Evolutionary conservation across 2,329 filamentous ascomycete genomes (phyloP).

Genomic region (Arthrobotrys sinensis): DNA sequence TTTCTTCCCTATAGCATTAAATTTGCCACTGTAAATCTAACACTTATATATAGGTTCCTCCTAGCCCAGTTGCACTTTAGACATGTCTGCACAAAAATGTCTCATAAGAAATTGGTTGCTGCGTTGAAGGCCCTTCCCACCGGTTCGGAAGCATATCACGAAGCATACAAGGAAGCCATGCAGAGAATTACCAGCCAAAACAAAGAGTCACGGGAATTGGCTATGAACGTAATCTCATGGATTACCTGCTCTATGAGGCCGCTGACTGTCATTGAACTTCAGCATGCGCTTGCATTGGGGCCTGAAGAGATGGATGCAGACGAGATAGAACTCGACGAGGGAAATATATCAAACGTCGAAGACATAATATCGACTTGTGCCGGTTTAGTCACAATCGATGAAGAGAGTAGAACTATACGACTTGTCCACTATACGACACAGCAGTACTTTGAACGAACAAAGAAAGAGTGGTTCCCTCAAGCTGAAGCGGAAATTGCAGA

Average conservation of each 20-base stretch:
- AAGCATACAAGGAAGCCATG: slow-evolving; percentile 32
- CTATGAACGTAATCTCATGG: slow-evolving; percentile 1
- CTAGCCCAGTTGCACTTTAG: neutral
- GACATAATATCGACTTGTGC: slow-evolving; percentile 61
- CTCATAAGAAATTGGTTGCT: neutral
- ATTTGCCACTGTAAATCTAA: neutral
- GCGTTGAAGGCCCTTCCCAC: neutral
- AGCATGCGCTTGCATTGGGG: slow-evolving; percentile 25
- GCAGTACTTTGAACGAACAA: slow-evolving; percentile 63
- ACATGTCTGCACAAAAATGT: neutral
- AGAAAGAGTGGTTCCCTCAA: neutral
- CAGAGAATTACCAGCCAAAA: slow-evolving; percentile 64
- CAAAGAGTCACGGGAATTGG: slow-evolving; percentile 54
- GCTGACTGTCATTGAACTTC: slow-evolving; percentile 7
- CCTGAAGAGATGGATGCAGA: neutral
- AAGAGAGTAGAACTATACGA: slow-evolving; percentile 62
- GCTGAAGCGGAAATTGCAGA: neutral
- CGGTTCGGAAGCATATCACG: neutral
- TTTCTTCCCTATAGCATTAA: neutral
- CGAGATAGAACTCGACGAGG: slow-evolving; percentile 3
- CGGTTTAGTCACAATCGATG: slow-evolving; percentile 65
- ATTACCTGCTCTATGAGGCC: slow-evolving; percentile 5
- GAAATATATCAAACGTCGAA: neutral
- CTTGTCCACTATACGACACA: slow-evolving; percentile 65
- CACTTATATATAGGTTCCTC: neutral